Conservation (phyloP, 345 rosid species). For the Pugionium dolabratum region DNA sequence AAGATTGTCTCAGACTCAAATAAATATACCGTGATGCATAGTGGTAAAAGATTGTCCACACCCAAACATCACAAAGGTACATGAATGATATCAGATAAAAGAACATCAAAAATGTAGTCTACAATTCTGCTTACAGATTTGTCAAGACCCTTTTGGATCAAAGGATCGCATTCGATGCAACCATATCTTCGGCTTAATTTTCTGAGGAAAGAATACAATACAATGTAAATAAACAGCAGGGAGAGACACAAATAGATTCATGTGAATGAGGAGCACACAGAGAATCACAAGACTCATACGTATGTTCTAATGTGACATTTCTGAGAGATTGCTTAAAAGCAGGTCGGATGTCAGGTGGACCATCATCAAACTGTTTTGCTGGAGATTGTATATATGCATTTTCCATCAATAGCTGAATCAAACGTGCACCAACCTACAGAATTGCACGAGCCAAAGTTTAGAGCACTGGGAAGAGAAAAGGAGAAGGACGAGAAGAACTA, state of each 20-base stretch:
- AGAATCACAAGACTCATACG: constrained; percentile 49
- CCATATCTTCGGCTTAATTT: constrained; percentile 82
- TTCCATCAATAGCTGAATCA: constrained; percentile 81
- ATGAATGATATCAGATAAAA: constrained; percentile 18
- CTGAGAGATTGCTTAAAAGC: constrained; percentile 75
- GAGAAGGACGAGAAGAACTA: not conserved
- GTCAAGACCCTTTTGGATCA: constrained; percentile 80
- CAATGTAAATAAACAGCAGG: constrained; percentile 11
- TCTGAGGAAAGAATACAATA: constrained; percentile 49
- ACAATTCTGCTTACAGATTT: constrained; percentile 65
- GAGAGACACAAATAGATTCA: constrained; percentile 22
- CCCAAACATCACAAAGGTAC: constrained; percentile 23
- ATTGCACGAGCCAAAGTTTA: constrained; percentile 31
- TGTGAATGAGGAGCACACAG: constrained; percentile 22
- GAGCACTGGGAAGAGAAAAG: constrained; percentile 18
- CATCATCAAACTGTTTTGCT: constrained; percentile 66
- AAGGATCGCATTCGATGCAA: constrained; percentile 89
- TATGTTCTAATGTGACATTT: constrained; percentile 60
- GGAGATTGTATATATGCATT: constrained; percentile 94
- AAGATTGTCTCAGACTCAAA: constrained; percentile 30
- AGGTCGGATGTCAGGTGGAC: constrained; percentile 84
- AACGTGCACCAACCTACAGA: constrained; percentile 77
- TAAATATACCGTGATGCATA: constrained; percentile 21
- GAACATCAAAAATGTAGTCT: constrained; percentile 21
- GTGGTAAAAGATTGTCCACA: constrained; percentile 21